A percentile compares a stretch with the other conserved stretches of the same genome.
phyloP scores from a whole-genome alignment of 768 basidiomycete genomes.

The Nidula microcarpa region DNA sequence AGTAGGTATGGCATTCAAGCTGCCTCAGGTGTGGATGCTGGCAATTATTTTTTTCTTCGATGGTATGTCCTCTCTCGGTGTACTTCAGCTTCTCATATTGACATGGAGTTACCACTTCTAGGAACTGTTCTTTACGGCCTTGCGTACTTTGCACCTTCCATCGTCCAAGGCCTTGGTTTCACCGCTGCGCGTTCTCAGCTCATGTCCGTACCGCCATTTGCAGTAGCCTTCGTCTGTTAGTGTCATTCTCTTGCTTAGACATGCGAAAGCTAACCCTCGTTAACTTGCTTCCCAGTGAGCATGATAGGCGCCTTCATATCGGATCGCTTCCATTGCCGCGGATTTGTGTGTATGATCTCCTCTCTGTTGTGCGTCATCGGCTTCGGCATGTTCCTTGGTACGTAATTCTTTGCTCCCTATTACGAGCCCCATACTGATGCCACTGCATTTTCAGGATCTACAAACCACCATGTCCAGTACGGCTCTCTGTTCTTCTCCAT shows the following conservation, averaged over 20 bases:
- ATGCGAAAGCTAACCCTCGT: background rate
- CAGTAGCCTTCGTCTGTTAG: slow-evolving; percentile 45
- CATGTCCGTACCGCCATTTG: slow-evolving; percentile 60
- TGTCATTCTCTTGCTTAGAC: background rate
- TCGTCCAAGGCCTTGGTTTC: slow-evolving; percentile 61
- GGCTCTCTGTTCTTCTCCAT: slow-evolving; percentile 55
- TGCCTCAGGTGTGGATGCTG: slow-evolving; percentile 54
- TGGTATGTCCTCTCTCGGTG: slow-evolving; percentile 26
- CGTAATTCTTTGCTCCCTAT: slow-evolving; percentile 7
- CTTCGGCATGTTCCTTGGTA: slow-evolving; percentile 55
- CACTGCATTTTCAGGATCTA: slow-evolving; percentile 23
- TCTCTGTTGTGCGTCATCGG: slow-evolving; percentile 42
- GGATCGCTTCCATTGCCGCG: slow-evolving; percentile 50
- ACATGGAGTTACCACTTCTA: slow-evolving; percentile 6
- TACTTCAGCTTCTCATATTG: background rate
- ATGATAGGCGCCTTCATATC: slow-evolving; percentile 42
- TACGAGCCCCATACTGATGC: background rate
- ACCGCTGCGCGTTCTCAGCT: slow-evolving; percentile 43
- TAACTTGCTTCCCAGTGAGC: slow-evolving; percentile 18
- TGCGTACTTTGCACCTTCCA: slow-evolving; percentile 67
- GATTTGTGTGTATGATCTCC: slow-evolving; percentile 39
- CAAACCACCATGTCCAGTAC: slow-evolving; percentile 39
- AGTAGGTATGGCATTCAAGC: slow-evolving; percentile 40
- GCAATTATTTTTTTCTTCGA: slow-evolving; percentile 48
- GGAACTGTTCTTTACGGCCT: slow-evolving; percentile 43